Evolutionary conservation across 2,329 filamentous ascomycete genomes (phyloP).

Genomic region (Xylariaceae sp.): DNA sequence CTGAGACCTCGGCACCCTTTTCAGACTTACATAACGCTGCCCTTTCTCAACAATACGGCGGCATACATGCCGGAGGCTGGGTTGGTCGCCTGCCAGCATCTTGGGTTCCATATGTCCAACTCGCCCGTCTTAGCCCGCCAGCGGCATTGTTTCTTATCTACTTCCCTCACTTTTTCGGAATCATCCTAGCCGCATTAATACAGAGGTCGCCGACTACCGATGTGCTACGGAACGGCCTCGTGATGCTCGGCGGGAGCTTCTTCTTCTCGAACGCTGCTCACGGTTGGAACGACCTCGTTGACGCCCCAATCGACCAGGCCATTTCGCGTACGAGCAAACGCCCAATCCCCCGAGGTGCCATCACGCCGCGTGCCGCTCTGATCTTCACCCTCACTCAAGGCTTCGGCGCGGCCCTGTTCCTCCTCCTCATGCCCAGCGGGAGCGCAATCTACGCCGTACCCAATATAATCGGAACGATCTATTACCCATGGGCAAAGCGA

Average conservation of each 20-base stretch:
- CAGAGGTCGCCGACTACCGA: conserved; percentile 28
- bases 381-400: conserved; percentile 41
- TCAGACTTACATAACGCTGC: conserved; percentile 27
- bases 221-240: conserved; percentile 25
- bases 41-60: conserved; percentile 42
- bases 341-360: conserved; percentile 45
- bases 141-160: conserved; percentile 43
- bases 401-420: conserved; percentile 33
- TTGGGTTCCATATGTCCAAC: conserved; percentile 45
- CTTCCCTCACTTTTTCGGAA: conserved; percentile 44
- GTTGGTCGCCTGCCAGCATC: conserved; percentile 40
- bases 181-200: conserved; percentile 37
- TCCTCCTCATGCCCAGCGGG: conserved; percentile 33
- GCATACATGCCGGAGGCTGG: conserved; percentile 42
- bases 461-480: conserved; percentile 38
- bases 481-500: conserved; percentile 47
- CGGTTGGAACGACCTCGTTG: conserved; percentile 47
- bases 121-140: conserved; percentile 43
- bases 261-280: conserved; percentile 45
- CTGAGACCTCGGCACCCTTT: not conserved
- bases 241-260: conserved; percentile 39
- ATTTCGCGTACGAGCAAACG: conserved; percentile 42
- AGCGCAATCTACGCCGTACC: conserved; percentile 38
- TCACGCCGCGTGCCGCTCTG: conserved; percentile 39
- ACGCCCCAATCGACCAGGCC: conserved; percentile 43